Evolutionary conservation across 2,329 filamentous ascomycete species (phyloP).

Genomic region (Aureobasidium sp.): DNA sequence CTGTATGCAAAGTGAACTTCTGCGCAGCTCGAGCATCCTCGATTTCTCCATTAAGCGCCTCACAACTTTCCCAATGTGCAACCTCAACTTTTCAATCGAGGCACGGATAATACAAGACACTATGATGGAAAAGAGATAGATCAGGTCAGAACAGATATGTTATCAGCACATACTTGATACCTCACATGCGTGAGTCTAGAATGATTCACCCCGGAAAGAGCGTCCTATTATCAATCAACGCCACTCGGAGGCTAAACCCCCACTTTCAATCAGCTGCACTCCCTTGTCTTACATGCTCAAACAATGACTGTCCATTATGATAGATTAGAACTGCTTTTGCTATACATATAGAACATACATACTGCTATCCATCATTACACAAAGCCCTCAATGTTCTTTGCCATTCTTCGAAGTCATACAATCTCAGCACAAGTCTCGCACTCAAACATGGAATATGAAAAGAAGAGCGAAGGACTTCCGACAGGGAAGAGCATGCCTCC

Average conservation of each 20-base stretch:
- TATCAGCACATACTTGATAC: no score
- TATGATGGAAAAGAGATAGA: no score
- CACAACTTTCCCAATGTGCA: no score
- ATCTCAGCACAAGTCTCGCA: neutral
- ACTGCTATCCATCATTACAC: neutral
- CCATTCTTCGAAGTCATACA: neutral
- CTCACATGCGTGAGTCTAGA: neutral
- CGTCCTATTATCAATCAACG: neutral
- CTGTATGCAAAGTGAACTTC: no score
- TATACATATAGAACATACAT: neutral
- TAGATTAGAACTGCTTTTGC: no score
- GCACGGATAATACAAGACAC: no score
- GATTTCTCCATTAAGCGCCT: no score
- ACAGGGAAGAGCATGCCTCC: neutral
- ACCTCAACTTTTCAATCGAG: no score
- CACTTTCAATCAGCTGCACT: neutral
- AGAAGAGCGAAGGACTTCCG: neutral
- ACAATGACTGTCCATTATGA: no score
- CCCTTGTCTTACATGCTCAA: no score
- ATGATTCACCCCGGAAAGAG: neutral
- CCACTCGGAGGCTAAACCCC: conserved; percentile 1
- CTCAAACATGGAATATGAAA: neutral
- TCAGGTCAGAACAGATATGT: no score
- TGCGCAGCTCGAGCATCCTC: no score
- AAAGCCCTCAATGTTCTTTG: neutral